Conservation (phyloP, 2,329 filamentous ascomycete genomes). For the Trichothecium sympodiale region DNA sequence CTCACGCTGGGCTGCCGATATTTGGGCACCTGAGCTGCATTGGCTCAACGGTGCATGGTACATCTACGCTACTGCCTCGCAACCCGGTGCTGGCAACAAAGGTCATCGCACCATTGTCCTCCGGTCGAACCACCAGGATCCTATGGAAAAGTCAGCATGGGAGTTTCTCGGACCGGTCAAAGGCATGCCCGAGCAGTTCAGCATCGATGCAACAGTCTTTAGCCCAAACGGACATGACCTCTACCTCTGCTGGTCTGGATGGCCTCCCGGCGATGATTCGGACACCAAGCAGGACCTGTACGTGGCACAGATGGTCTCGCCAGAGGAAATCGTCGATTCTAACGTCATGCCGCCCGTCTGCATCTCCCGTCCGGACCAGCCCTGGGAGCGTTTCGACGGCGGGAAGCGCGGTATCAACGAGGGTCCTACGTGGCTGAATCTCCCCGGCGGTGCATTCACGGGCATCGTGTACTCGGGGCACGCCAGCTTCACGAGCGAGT, state of each 20-base stretch:
- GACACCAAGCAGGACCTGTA: conserved; percentile 8
- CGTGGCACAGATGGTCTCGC: conserved; percentile 5
- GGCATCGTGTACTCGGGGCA: conserved; percentile 9
- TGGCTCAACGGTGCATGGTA: conserved; percentile 11
- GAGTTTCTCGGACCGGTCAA: conserved; percentile 7
- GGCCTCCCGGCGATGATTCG: conserved; percentile 6
- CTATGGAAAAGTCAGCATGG: conserved; percentile 6
- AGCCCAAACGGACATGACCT: conserved; percentile 8
- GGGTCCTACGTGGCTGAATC: conserved; percentile 7
- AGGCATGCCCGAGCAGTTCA: conserved; percentile 7
- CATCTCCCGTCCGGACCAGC: conserved; percentile 5
- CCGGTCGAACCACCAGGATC: conserved; percentile 3
- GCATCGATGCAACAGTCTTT: conserved; percentile 9
- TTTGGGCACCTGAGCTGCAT: conserved; percentile 14
- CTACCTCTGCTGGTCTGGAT: conserved; percentile 8
- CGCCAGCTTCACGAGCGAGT: conserved; percentile 8
- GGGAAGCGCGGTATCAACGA: conserved; percentile 7
- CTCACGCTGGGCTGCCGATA: conserved; percentile 10
- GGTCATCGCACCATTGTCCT: conserved; percentile 6
- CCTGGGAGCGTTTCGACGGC: conserved; percentile 7
- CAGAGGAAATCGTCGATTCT: conserved; percentile 1
- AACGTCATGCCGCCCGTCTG: conserved; percentile 4
- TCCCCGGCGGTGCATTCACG: conserved; percentile 7
- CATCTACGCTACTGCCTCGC: conserved; percentile 8
- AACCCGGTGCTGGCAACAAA: conserved; percentile 1